Evolutionary conservation across 1,139 yeast species (phyloP).

Genomic region (Eremothecium gossypii): DNA sequence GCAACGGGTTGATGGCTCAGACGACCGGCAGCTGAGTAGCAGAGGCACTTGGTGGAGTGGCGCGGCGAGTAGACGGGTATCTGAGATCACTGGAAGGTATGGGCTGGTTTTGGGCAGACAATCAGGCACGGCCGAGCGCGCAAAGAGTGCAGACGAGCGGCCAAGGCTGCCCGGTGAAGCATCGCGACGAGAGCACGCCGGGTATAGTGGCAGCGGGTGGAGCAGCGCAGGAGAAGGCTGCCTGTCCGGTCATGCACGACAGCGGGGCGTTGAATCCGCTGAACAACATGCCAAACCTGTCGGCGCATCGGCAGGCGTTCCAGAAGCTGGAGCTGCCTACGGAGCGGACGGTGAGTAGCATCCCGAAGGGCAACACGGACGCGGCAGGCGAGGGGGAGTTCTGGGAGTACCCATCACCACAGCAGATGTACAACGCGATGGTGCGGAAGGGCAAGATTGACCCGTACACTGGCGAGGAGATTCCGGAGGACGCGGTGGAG

Average conservation of each 20-base stretch:
- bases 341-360: constrained; percentile 71
- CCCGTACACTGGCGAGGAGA: constrained; percentile 40
- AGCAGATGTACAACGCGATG: constrained; percentile 98
- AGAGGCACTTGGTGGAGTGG: no score
- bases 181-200: constrained; percentile 14
- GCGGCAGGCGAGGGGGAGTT: constrained; percentile 45
- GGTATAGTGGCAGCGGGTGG: constrained; percentile 29
- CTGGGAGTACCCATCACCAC: constrained; percentile 99
- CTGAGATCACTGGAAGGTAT: constrained; percentile 28
- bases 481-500: constrained; percentile 93
- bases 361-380: constrained; percentile 65
- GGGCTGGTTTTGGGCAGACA: constrained; percentile 83
- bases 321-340: constrained; percentile 73
- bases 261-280: constrained; percentile 47
- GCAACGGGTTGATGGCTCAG: no score
- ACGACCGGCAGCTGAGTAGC: no score
- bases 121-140: constrained; percentile 15
- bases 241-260: constrained; percentile 35
- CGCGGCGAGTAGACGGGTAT: no score
- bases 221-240: constrained; percentile 15
- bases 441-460: constrained; percentile 69
- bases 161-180: constrained; percentile 20
- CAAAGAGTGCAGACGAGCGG: constrained; percentile 3
- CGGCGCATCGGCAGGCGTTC: constrained; percentile 66
- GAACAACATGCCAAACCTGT: constrained; percentile 81